Base-by-base conservation (phyloP, 2,329 filamentous ascomycete species). In the Trichoderma gracile region DNA sequence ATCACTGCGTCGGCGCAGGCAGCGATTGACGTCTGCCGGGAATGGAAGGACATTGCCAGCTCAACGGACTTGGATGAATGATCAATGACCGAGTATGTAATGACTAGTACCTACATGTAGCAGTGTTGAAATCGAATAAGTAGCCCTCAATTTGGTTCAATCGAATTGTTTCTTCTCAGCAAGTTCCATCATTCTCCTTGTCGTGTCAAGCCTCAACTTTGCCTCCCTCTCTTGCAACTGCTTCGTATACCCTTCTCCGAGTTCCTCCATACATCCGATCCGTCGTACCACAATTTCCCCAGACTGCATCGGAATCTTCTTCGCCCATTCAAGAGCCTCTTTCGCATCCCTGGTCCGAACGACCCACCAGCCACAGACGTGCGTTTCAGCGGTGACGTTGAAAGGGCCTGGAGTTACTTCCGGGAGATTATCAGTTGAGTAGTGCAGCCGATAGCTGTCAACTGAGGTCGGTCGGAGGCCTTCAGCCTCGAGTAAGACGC, bases 321-420 rank as follows among this genome's bases (percentile, higher is more conserved):
- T 70, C 0, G 73, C 74, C 74, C 74, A 76, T 9, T 27, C 21
- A 10, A 75, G 60, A 2, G 73, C 73, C 63, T 75, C 73, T 5
- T 75, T 69, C 7, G 68, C 67, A 19, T 71, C 67, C 56, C 69
- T 69, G 0, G 69, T 69, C 65, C 71, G 69, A 10, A 76, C 59
- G 21, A 76, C 68, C 74, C 74, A 76, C 71, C 69, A 75, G 0
- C 73, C 73, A 14, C 70, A 73, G 2, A 75, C 67, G 19, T 73
- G 69, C 2, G 58, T 53, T 59, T 72, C 69, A n/a, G 63, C 62
- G 23, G 67, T 62, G 19, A 73, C 63, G 25, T 73, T 69, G 56
- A 76, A 76, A 0, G 74, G 74, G 1, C 73, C 73, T 17, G 68
- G 67, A n/a, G 63, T 67, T 3, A 71, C 69, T 42, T 69, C 63